Base-by-base conservation (phyloP, 148 eudicot species). In the Rhododendron vialii region DNA sequence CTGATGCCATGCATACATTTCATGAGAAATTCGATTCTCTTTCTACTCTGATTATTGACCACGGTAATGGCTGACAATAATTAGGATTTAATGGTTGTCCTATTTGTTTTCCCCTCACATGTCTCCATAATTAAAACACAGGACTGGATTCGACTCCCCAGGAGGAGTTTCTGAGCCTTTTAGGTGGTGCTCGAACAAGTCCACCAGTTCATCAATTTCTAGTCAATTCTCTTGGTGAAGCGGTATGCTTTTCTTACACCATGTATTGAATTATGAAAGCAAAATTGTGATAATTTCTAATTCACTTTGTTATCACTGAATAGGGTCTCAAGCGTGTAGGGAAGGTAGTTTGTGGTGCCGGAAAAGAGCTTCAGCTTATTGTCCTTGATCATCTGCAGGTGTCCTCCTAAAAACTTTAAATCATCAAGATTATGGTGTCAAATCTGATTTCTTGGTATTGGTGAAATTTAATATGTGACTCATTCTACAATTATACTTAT, bases 151-250 rank as follows among this genome's bases (percentile, higher is more conserved):
- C 98, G 22, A 93, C 94, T 80, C 94, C 98, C 84, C 94, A 94
- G 84, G 99, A 98, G 81, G 99, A 94, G 91, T 93, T 97, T 89
- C 89, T 94, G 82, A 95, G 98, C 89, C 93, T 97, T 83, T 89
- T 97, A 86, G 98, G 96, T 65, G 99, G 99, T 86, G 98, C 99
- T 88, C 93, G 98, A 86, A 95, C 98, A 69, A 97, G 99, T 92
- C 99, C 99, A 81, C 92, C 98, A 36, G 89, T 94, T 87, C 99
- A 98, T 90, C 99, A 98, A 82, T 98, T 95, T 94, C 88, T 98
- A 90, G 98, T 93, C 84, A 95, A 93, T 86, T 94, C 98, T 86
- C 96, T 98, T 79, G 98, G 98, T 84, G 98, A 98, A 94, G 89
- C 88, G 93, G 99, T 98, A 92, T 84, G 90, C 45, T 80, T 24